Evolutionary conservation across 192 early-diverging fungal genomes (phyloP).

Genomic region (Cetraspora pellucida): DNA sequence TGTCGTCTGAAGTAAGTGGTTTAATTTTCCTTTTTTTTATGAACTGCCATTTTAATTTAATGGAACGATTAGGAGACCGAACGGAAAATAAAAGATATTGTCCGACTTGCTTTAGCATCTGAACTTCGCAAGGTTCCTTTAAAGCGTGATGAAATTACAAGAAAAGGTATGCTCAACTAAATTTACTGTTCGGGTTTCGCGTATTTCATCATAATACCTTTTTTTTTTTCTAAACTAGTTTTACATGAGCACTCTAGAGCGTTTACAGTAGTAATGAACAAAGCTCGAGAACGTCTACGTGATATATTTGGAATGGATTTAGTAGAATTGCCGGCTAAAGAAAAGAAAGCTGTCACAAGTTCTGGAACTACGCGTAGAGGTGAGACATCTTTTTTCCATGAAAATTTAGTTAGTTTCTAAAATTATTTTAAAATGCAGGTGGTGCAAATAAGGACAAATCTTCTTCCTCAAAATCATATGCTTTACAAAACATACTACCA

Average conservation of each 20-base stretch:
- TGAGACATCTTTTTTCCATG: not conserved
- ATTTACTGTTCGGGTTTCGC: too few relatives aligned
- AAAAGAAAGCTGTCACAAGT: slow-evolving; percentile 16
- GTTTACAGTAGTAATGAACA: slow-evolving; percentile 51
- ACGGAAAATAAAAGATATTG: slow-evolving; percentile 60
- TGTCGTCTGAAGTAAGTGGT: slow-evolving; percentile 12
- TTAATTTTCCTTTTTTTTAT: not conserved
- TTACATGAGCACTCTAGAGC: slow-evolving; percentile 48
- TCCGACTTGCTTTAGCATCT: slow-evolving; percentile 61
- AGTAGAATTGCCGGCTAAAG: slow-evolving; percentile 51
- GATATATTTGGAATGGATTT: slow-evolving; percentile 68
- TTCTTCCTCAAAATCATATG: slow-evolving; percentile 40
- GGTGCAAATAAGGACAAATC: slow-evolving; percentile 7
- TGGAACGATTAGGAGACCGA: slow-evolving; percentile 49
- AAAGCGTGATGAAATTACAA: slow-evolving; percentile 62
- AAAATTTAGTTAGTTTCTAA: not conserved
- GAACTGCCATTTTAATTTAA: not conserved
- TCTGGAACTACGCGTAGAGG: slow-evolving; percentile 29
- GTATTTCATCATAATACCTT: not conserved
- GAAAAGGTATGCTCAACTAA: slow-evolving; percentile 45
- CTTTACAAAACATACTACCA: slow-evolving; percentile 48
- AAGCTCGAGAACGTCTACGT: slow-evolving; percentile 52
- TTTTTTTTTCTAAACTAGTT: slow-evolving; percentile 41
- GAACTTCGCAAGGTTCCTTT: slow-evolving; percentile 55
- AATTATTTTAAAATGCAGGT: not conserved